Base-by-base conservation (phyloP, 805 yeast genomes). In the Tetrapisispora phaffii region DNA sequence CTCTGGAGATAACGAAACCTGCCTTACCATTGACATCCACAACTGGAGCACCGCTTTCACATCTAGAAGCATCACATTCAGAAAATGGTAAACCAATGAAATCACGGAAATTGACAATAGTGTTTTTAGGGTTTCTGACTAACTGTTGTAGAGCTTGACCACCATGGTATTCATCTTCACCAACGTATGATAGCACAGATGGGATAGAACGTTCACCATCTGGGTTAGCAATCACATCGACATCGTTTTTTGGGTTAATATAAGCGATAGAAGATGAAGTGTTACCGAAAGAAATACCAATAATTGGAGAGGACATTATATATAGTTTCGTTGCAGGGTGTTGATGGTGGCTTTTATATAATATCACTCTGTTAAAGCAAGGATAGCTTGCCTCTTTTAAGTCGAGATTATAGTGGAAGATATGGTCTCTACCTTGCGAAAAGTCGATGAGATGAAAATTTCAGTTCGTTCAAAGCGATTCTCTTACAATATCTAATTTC, bases 191-290 rank as follows among this genome's bases (percentile, higher is more conserved):
- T 50, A 93, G 75, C 48, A 85, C 84, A 24, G 97, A 84, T 50
- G 97, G 95, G 63, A 93, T 93, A 49, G 90, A 77, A 72, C 97
- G 86, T 71, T 93, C 97, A 67, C 98, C 98, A 63, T 93, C 98
- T 55, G 94, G 96, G 79, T 93, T 90, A 55, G 98, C 98, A 66
- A 93, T 90, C 54, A 93, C 95, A 63, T 93, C 97, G 52, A 87
- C 93, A 48, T 62, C 66, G 41, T 59, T 56, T 65, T 83, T 85
- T 50, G 96, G 97, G 60, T 90, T 97, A 54, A 89, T 84, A 59
- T 81, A 85, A 41, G 97, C 97, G 65, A 93, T 88, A 48, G 97
- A 85, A 41, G 97, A 84, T 49, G 95, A 79, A 41, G 95, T 83
- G 78, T 93, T 93, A 67, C 98, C 98, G 67, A 93, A 90, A 36